These are phyloP conservation scores for Gossypium sturtianum DNA, from an alignment of 345 rosid genomes.

Conservation along the genomic window DNA sequence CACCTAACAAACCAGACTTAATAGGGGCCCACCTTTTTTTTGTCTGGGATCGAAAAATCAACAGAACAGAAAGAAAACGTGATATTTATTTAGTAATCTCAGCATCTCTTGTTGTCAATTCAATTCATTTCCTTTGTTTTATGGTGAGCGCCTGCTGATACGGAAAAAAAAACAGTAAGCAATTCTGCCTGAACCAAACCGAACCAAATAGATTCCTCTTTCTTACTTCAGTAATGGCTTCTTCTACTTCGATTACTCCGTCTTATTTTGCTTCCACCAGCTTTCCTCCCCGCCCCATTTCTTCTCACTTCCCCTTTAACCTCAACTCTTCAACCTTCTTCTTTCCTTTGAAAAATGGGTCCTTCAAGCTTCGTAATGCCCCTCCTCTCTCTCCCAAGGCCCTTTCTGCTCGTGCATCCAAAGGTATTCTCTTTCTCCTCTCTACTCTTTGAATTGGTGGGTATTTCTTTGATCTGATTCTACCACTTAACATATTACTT, in stretches of 20 bases:
- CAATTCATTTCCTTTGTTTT: neutral
- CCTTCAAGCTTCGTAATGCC: slow-evolving; percentile 13
- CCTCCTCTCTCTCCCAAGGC: slow-evolving; percentile 27
- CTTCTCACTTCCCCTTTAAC: slow-evolving; percentile 13
- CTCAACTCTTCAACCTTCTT: slow-evolving; percentile 20
- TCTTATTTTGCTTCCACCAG: slow-evolving; percentile 3
- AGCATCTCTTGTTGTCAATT: neutral
- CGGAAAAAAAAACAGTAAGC: too few relatives aligned
- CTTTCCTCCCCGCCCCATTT: slow-evolving; percentile 10
- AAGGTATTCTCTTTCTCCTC: slow-evolving; percentile 28
- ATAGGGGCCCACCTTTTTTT: too few relatives aligned
- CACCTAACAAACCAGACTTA: too few relatives aligned
- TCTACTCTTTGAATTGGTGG: neutral
- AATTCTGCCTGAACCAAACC: neutral
- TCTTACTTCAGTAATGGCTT: slow-evolving; percentile 16
- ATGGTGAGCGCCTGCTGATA: neutral
- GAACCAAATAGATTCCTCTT: neutral
- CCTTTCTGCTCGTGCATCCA: slow-evolving; percentile 27
- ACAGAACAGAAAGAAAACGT: neutral
- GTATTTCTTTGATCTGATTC: neutral
- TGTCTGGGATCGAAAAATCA: too few relatives aligned
- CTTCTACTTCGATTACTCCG: slow-evolving; percentile 19
- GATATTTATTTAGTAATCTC: neutral
- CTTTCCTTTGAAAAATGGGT: slow-evolving; percentile 20
- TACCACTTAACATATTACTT: neutral